Percentiles rank a stretch among this genome's conserved stretches.
Conservation (phyloP, 2,329 filamentous ascomycete species). For the Hymenoscyphus occultus region DNA sequence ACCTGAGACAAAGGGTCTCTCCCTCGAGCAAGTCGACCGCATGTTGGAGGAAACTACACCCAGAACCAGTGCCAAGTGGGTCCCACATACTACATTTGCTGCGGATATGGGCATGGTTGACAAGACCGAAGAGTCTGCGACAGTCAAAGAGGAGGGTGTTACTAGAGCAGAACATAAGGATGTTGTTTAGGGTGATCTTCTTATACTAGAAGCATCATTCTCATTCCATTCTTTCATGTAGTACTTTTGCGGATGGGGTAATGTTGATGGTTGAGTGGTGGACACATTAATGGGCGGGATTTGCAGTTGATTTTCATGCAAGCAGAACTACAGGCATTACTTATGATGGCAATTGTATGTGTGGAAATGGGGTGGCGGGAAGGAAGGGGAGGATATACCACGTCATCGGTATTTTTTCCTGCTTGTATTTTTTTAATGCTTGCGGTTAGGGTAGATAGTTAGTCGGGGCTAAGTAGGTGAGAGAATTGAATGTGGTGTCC, state of each 20-base stretch:
- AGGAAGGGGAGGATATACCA: conserved; percentile 2
- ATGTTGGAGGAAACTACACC: conserved; percentile 51
- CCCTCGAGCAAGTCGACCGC: conserved; percentile 70
- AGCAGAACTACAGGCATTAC: not conserved
- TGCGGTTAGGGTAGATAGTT: not conserved
- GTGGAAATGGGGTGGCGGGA: not conserved
- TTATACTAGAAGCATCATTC: not conserved
- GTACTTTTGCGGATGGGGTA: not conserved
- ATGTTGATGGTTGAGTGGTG: not conserved
- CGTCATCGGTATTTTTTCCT: not conserved
- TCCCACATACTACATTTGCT: conserved; percentile 32
- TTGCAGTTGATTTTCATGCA: not conserved
- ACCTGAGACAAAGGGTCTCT: conserved; percentile 72
- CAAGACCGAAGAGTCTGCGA: not conserved
- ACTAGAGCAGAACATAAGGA: not conserved
- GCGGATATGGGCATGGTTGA: conserved; percentile 24
- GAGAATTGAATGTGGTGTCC: not conserved
- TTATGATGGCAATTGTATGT: not conserved
- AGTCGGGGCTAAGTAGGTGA: not conserved
- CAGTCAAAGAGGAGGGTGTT: not conserved
- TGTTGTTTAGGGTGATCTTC: not conserved
- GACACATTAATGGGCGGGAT: not conserved
- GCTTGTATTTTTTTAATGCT: not conserved
- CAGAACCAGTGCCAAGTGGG: conserved; percentile 35
- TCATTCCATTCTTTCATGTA: not conserved